Evolutionary conservation across 495 filamentous ascomycete genomes (phyloP).

Genomic region (Penicillium robsamsonii): DNA sequence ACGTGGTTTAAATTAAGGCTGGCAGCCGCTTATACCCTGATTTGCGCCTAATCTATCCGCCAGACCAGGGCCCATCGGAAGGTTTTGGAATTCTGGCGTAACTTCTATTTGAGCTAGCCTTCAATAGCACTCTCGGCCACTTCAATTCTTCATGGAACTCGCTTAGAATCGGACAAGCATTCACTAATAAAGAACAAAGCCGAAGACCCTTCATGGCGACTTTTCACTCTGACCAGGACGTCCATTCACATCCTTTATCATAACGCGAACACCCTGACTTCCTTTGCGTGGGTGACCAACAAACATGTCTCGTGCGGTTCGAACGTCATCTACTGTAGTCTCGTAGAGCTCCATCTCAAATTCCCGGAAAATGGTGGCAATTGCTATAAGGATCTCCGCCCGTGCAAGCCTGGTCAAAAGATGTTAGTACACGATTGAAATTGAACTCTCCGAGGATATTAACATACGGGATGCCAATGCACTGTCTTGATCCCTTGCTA

Average conservation of each 20-base stretch:
- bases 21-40: neutral
- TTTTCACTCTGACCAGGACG: neutral
- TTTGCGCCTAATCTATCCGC: conserved; percentile 1
- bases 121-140: neutral
- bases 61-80: neutral
- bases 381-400: conserved; percentile 33
- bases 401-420: conserved; percentile 28
- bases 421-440: neutral
- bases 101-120: neutral
- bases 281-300: conserved; percentile 12
- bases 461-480: conserved; percentile 49
- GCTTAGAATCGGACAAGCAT: neutral
- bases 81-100: neutral
- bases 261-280: conserved; percentile 14
- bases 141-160: neutral
- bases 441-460: neutral
- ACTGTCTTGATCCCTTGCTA: conserved; percentile 46
- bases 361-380: conserved; percentile 27
- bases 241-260: conserved; percentile 8
- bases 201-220: neutral
- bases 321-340: conserved; percentile 36
- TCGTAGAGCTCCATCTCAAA: conserved; percentile 39
- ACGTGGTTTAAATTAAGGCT: neutral
- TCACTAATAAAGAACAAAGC: neutral
- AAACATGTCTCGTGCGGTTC: conserved; percentile 23